Evolutionary conservation across 148 eudicot species (phyloP).

Genomic region (Persicaria tinctoria): DNA sequence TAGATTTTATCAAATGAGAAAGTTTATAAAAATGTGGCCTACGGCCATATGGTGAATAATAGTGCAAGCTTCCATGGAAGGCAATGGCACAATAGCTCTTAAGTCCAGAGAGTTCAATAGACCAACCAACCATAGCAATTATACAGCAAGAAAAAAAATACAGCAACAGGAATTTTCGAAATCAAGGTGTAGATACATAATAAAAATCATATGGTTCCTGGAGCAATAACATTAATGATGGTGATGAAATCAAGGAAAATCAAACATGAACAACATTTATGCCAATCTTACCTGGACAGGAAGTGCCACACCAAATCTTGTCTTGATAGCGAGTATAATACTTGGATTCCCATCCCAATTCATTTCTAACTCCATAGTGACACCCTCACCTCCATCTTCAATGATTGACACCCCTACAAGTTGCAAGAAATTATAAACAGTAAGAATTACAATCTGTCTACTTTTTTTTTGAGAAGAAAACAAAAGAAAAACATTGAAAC

Average conservation of each 20-base stretch:
- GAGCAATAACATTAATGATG: neutral
- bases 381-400: slow-evolving; percentile 72
- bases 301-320: slow-evolving; percentile 76
- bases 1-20: neutral
- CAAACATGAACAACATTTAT: slow-evolving; percentile 2
- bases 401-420: slow-evolving; percentile 64
- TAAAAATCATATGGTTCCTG: neutral
- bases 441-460: neutral
- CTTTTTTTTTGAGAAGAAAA: neutral
- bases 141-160: neutral
- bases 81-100: neutral
- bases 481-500: too few relatives aligned
- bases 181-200: neutral
- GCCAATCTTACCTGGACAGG: slow-evolving; percentile 68
- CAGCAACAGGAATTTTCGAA: neutral
- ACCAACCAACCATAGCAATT: neutral
- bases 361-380: slow-evolving; percentile 95
- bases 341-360: slow-evolving; percentile 98
- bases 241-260: neutral
- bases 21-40: neutral
- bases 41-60: neutral
- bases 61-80: neutral
- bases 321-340: slow-evolving; percentile 90
- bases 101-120: neutral
- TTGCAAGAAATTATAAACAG: neutral